These are phyloP conservation scores for Suhomyces bolitotheri DNA, from an alignment of 1,139 yeast species.

Conservation along the genomic window DNA sequence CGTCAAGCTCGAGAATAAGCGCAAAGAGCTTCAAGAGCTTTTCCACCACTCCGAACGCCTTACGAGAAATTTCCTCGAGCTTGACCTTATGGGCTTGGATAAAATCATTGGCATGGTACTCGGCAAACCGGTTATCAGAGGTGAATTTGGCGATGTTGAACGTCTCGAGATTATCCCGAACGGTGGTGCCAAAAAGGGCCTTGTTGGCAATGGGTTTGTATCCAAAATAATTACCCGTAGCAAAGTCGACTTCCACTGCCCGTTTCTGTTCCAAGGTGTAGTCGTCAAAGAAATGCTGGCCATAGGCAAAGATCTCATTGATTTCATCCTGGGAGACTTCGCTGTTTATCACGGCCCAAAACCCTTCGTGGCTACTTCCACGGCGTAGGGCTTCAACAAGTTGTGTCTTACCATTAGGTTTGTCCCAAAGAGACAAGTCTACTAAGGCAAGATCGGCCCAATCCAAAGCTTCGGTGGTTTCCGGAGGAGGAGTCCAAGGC, in stretches of 20 bases:
- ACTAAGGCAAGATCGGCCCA: conserved; percentile 34
- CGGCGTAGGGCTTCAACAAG: conserved; percentile 28
- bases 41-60: conserved; percentile 25
- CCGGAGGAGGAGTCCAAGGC: conserved; percentile 28
- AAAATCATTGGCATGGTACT: conserved; percentile 26
- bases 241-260: conserved; percentile 28
- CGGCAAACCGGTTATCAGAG: conserved; percentile 21
- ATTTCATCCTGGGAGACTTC: conserved; percentile 30
- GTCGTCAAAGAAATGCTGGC: conserved; percentile 30
- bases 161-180: conserved; percentile 32
- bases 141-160: conserved; percentile 38
- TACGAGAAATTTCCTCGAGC: conserved; percentile 24
- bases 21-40: conserved; percentile 33
- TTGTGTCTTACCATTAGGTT: conserved; percentile 27
- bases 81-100: conserved; percentile 23
- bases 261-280: conserved; percentile 29
- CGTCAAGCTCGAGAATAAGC: conserved; percentile 33
- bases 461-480: conserved; percentile 28
- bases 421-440: conserved; percentile 30
- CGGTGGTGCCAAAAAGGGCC: conserved; percentile 29
- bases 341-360: conserved; percentile 31
- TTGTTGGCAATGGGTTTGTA: conserved; percentile 30
- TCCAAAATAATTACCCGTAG: conserved; percentile 34
- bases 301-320: conserved; percentile 28
- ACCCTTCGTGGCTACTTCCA: conserved; percentile 33